These are phyloP conservation scores for Penicillium sp. DNA, from an alignment of 2,329 filamentous ascomycete genomes.

Conservation along the genomic window DNA sequence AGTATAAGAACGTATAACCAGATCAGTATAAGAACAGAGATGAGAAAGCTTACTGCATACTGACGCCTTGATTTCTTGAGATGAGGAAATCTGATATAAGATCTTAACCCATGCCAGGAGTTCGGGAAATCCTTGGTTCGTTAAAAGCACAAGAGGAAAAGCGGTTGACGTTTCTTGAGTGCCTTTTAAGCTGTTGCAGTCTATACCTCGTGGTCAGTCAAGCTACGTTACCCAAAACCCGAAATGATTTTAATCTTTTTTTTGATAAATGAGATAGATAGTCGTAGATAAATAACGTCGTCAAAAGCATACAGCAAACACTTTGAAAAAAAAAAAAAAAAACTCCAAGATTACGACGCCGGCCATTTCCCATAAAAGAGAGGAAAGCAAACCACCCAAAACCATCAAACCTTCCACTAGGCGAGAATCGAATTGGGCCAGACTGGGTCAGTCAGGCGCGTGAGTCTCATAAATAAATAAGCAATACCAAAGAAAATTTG, in stretches of 20 bases:
- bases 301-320: background rate
- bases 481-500: slow-evolving; percentile 9
- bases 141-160: too few relatives aligned
- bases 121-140: too few relatives aligned
- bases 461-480: slow-evolving; percentile 16
- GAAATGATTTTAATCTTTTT: background rate
- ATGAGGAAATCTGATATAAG: too few relatives aligned
- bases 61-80: too few relatives aligned
- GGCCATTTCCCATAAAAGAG: background rate
- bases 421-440: slow-evolving; percentile 13
- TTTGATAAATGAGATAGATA: background rate
- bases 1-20: too few relatives aligned
- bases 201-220: background rate
- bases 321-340: background rate
- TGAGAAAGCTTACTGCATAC: too few relatives aligned
- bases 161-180: background rate
- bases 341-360: slow-evolving; percentile 8
- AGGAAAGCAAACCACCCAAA: slow-evolving; percentile 10
- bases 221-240: background rate
- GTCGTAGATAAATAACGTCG: slow-evolving; percentile 4
- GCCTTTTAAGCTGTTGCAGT: background rate
- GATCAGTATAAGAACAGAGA: too few relatives aligned
- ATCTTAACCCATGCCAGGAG: too few relatives aligned
- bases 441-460: slow-evolving; percentile 18
- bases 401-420: slow-evolving; percentile 10